A percentile compares a stretch with the other conserved stretches of the same genome.
phyloP scores from a whole-genome alignment of 306 rosid genomes.

The Gillenia trifoliata region DNA sequence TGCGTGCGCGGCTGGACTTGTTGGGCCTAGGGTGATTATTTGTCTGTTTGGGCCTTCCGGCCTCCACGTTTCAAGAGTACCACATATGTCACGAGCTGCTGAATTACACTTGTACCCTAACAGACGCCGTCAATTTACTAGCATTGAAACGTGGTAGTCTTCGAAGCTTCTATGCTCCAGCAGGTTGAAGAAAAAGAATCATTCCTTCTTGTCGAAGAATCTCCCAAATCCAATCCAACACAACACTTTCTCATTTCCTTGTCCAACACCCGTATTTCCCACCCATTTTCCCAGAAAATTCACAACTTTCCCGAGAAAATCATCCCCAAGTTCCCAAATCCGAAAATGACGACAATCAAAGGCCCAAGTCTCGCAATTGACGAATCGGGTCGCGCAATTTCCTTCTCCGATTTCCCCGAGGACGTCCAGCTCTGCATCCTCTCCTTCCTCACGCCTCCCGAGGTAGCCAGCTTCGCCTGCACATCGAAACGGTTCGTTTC shows the following conservation, averaged over 20 bases:
- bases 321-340: not conserved
- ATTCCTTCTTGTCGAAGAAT: not conserved
- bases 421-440: conserved; percentile 82
- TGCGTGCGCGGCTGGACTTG: not conserved
- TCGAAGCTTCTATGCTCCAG: not conserved
- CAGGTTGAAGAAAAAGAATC: not conserved
- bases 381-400: conserved; percentile 20
- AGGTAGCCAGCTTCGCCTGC: conserved; percentile 64
- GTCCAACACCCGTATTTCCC: not conserved
- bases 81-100: not conserved
- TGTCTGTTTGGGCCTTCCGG: not conserved
- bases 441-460: conserved; percentile 68
- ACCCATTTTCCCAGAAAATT: not conserved
- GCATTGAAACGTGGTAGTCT: not conserved
- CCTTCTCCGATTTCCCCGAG: conserved; percentile 74
- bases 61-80: not conserved
- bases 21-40: not conserved
- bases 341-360: conserved; percentile 33
- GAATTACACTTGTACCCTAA: not conserved
- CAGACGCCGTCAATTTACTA: no score
- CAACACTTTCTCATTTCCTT: not conserved
- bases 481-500: conserved; percentile 61
- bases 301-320: conserved; percentile 1
- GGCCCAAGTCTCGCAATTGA: conserved; percentile 10
- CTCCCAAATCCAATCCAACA: not conserved